Conservation (phyloP, 345 rosid genomes). For the Gossypium longicalyx region DNA sequence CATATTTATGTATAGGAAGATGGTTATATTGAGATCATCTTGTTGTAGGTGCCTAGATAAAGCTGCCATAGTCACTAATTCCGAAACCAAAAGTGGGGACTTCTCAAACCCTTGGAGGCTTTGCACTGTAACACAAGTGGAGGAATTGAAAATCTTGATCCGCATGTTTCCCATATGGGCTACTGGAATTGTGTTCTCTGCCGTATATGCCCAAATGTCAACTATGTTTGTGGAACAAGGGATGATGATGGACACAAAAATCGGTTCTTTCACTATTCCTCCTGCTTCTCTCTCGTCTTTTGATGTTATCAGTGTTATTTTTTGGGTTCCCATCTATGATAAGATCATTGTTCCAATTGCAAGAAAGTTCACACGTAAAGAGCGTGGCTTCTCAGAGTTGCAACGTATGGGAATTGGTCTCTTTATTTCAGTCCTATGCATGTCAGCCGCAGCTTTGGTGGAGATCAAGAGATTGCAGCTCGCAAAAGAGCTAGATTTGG, state of each 20-base stretch:
- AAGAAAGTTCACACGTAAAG: conserved; percentile 69
- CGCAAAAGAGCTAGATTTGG: conserved; percentile 65
- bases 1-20: too few relatives aligned
- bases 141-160: conserved; percentile 80
- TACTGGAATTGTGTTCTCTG: conserved; percentile 72
- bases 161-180: conserved; percentile 97
- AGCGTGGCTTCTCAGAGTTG: conserved; percentile 78
- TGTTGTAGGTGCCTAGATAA: conserved; percentile 77
- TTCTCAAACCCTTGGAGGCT: conserved; percentile 64
- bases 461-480: conserved; percentile 62
- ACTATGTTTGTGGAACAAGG: conserved; percentile 95
- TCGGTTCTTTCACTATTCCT: conserved; percentile 83
- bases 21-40: not conserved
- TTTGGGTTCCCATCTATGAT: conserved; percentile 86
- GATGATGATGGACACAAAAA: conserved; percentile 66
- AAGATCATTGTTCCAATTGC: conserved; percentile 67
- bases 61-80: conserved; percentile 68
- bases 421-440: conserved; percentile 59
- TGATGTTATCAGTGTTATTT: conserved; percentile 68
- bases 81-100: conserved; percentile 50
- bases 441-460: conserved; percentile 76
- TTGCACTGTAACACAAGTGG: conserved; percentile 90
- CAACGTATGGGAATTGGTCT: conserved; percentile 93
- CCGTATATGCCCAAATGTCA: conserved; percentile 81
- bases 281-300: conserved; percentile 81